phyloP scores from a whole-genome alignment of 1,139 yeast species.

The Hyphopichia burtonii region DNA sequence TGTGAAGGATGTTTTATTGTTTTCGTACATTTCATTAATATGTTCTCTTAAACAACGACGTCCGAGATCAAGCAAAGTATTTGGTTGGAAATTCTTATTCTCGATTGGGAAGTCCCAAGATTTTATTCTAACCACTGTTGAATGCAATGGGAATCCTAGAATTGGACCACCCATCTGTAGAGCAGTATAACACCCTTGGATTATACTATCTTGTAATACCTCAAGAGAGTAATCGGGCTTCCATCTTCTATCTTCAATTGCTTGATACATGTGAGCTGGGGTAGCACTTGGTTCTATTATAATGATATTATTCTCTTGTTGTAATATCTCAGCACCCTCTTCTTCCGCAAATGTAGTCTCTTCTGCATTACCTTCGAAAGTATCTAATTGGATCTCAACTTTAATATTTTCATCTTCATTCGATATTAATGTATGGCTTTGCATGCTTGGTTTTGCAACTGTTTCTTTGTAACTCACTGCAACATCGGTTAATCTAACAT shows the following conservation, averaged over 20 bases:
- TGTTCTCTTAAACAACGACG: conserved; percentile 38
- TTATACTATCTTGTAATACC: conserved; percentile 50
- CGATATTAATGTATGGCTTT: conserved; percentile 4
- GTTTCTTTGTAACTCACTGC: conserved; percentile 90
- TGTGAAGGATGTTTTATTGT: conserved; percentile 34
- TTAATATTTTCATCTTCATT: conserved; percentile 16
- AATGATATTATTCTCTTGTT: conserved; percentile 38
- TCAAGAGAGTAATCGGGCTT: conserved; percentile 47
- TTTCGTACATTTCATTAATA: conserved; percentile 19
- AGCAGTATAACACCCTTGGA: conserved; percentile 67
- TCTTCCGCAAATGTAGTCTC: conserved; percentile 37
- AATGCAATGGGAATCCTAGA: conserved; percentile 64
- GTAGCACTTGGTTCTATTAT: conserved; percentile 30
- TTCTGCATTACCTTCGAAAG: conserved; percentile 47
- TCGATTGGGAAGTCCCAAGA: conserved; percentile 59
- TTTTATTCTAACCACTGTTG: conserved; percentile 52
- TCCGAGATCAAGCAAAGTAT: conserved; percentile 28
- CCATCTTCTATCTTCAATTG: conserved; percentile 47
- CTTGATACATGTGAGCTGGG: conserved; percentile 23
- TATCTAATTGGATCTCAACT: conserved; percentile 48
- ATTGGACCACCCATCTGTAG: conserved; percentile 77
- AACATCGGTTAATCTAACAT: conserved; percentile 74
- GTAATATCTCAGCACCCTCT: conserved; percentile 35
- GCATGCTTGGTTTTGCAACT: conserved; percentile 23
- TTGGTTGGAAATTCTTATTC: conserved; percentile 24